Percentiles rank a stretch among this genome's conserved stretches.
These are phyloP conservation scores for Aspergillus steynii DNA, from an alignment of 495 filamentous ascomycete genomes.

Conservation along the genomic window DNA sequence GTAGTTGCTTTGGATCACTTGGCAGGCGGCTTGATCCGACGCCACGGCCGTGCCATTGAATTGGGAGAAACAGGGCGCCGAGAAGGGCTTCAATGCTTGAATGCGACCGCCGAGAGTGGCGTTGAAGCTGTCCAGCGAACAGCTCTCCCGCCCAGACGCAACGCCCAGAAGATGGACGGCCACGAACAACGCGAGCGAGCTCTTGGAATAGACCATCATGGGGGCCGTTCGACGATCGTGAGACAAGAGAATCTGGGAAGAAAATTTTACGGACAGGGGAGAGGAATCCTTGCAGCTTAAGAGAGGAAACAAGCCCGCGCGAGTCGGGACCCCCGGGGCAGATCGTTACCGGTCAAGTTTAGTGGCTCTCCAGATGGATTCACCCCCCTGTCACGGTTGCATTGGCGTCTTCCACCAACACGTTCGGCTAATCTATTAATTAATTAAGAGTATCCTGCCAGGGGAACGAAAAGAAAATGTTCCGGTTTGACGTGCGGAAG, in stretches of 20 bases:
- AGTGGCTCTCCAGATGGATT: background rate
- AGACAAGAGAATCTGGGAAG: background rate
- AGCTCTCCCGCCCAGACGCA: background rate
- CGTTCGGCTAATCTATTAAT: background rate
- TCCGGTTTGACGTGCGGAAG: background rate
- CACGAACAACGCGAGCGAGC: background rate
- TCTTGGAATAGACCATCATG: conserved; percentile 15
- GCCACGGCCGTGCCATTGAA: conserved; percentile 28
- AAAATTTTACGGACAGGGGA: background rate
- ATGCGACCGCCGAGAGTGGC: conserved; percentile 7
- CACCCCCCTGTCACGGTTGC: background rate
- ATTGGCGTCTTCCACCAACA: background rate
- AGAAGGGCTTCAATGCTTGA: conserved; percentile 5
- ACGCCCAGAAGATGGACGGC: conserved; percentile 11
- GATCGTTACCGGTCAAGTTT: background rate
- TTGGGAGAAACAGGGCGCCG: conserved; percentile 20
- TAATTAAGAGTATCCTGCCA: background rate
- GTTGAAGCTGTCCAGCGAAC: conserved; percentile 6
- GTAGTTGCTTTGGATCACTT: conserved; percentile 30
- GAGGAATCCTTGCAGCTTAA: background rate
- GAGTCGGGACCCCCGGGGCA: background rate
- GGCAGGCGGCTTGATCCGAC: conserved; percentile 25
- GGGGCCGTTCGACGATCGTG: conserved; percentile 4
- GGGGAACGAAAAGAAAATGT: background rate
- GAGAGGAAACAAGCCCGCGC: background rate